Evolutionary conservation across 371 early-diverging fungal species (phyloP).

Genomic region (Circinella umbellata): DNA sequence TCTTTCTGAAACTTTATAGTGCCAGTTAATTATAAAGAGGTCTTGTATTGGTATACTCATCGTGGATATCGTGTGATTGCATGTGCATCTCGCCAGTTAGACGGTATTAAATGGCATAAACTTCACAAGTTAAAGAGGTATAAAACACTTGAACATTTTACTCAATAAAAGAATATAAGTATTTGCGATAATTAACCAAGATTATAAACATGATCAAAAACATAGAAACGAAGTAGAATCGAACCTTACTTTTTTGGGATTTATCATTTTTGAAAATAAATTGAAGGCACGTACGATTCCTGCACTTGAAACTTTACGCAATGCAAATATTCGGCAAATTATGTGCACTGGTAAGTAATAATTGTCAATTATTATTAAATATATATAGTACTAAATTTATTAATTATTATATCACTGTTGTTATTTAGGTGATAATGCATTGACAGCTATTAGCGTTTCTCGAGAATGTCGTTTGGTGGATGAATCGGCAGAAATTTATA

Average conservation of each 20-base stretch:
- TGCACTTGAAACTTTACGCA: conserved; percentile 84
- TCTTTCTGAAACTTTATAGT: conserved; percentile 39
- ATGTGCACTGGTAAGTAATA: conserved; percentile 94
- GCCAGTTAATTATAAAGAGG: conserved; percentile 83
- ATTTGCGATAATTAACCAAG: no score
- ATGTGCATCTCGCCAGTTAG: conserved; percentile 79
- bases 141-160: no score
- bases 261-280: conserved; percentile 99
- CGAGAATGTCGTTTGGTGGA: conserved; percentile 87
- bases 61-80: conserved; percentile 97
- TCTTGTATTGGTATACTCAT: conserved; percentile 86
- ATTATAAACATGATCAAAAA: neutral
- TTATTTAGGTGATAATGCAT: conserved; percentile 85
- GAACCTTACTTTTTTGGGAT: conserved; percentile 90
- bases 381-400: neutral
- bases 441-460: conserved; percentile 98
- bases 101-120: conserved; percentile 75
- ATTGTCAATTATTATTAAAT: neutral
- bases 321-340: conserved; percentile 91
- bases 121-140: conserved; percentile 76
- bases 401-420: neutral
- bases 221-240: conserved; percentile 85
- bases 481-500: conserved; percentile 56
- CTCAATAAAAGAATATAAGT: neutral
- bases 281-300: conserved; percentile 88